phyloP scores from a whole-genome alignment of 108 stramenopile species.

The Mayamaea pseudoterrestris region DNA sequence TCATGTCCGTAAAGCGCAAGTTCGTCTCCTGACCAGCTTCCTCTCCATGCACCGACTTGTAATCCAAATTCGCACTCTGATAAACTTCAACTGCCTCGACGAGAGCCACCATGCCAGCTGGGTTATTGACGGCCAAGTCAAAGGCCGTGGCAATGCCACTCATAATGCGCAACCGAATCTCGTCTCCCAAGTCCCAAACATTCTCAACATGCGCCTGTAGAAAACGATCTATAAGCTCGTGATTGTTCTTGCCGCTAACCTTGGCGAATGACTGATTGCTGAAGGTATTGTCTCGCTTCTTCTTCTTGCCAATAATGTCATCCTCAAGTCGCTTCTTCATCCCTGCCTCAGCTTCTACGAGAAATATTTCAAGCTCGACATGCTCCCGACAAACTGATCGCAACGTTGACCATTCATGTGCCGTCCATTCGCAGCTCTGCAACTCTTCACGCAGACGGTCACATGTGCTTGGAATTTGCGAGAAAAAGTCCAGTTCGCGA shows the following conservation, averaged over 20 bases:
- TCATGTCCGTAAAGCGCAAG: constrained; percentile 77
- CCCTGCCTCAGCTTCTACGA: constrained; percentile 78
- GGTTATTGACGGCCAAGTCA: constrained; percentile 75
- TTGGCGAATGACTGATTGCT: constrained; percentile 4
- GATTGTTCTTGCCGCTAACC: constrained; percentile 23
- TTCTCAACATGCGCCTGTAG: constrained; percentile 76
- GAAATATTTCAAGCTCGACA: constrained; percentile 77
- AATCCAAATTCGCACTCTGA: constrained; percentile 61
- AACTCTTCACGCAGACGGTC: constrained; percentile 77
- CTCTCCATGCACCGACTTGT: constrained; percentile 44
- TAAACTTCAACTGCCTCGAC: constrained; percentile 85
- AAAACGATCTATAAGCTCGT: constrained; percentile 66
- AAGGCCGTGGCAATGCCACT: constrained; percentile 71
- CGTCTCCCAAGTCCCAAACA: constrained; percentile 88
- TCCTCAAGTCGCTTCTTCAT: constrained; percentile 66
- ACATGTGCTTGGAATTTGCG: constrained; percentile 71
- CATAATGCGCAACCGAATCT: constrained; percentile 73
- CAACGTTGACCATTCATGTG: constrained; percentile 69
- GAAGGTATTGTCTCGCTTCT: background rate
- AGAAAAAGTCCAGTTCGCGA: constrained; percentile 78
- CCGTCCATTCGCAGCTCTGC: constrained; percentile 73
- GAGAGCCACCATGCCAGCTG: constrained; percentile 80
- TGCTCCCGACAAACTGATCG: constrained; percentile 73
- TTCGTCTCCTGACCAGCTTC: constrained; percentile 25
- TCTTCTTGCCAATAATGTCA: constrained; percentile 6